Evolutionary conservation across 83 land plant genomes (phyloP), one percentile per base, ranked within the genome.

Genomic region (Larix sibirica): DNA sequence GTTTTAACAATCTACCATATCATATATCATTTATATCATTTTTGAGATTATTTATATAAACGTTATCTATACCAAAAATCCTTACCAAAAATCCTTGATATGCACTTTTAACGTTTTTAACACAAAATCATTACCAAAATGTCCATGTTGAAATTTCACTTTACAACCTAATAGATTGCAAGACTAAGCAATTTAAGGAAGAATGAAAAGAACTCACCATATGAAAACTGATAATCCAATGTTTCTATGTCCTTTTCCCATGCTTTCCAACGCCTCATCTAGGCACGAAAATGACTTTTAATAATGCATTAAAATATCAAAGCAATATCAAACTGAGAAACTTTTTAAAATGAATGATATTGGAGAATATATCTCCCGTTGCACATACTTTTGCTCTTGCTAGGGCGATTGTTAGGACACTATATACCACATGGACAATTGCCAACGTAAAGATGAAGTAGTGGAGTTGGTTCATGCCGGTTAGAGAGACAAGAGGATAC

Each of bases 361-460:
- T 33, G 36, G 36, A 33, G 36, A 33, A 33, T 33, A 33, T 33
- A 33, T 33, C 13, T 28, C 24, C 33, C 16, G 8, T 50, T 23
- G 59, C 59, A 75, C 56, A 21, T 81, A 90, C 90, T 88, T 88
- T 90, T n/a, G 84, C 82, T 86, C 83, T 86, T 12, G 85, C 87
- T 81, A 90, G 61, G 31, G 87, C 88, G 87, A 88, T 69, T 36
- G 92, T 90, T 90, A 83, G 21, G 28, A 90, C 69, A 40, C 90
- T 86, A 62, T 88, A 86, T 59, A 90, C 76, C 33, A 90, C 87
- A 58, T 90, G 92, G 23, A 84, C 80, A 56, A 84, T 28, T 36
- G 92, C 90, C 79, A 90, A 62, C 6, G 83, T 86, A 59, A 90
- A 90, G 82, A 90, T 90, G 84, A 90, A 90, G 13, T 86, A 84